Base-by-base conservation (phyloP, 1,284 basidiomycete genomes). In the Mycena sp. region DNA sequence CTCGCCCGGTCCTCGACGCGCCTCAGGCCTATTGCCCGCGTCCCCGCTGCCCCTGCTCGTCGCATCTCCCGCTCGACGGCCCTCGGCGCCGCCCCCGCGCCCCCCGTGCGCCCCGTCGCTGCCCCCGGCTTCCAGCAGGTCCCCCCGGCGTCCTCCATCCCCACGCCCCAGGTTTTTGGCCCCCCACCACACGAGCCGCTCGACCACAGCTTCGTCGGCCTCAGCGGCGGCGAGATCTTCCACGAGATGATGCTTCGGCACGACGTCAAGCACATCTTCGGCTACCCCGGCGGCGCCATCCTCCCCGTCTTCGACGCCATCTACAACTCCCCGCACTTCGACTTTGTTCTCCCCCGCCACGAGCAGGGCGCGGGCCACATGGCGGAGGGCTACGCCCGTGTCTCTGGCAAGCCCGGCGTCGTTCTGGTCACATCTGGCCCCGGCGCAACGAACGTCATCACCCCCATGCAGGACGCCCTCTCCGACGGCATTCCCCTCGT, bases 241-340 rank as follows among this genome's bases (percentile, higher is more conserved):
- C 96, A 99, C 78, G 96, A 99, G 81, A 99, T 99, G 97, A 98
- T 99, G 95, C 90, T 96, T 63, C 86, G 97, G 58, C 97, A 99
- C 78, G 88, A 87, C 62, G 96, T 99, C 73, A 98, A 97, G 79
- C 94, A 99, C 75, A 88, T 99, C 54, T 99, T 99, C 74, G 97
- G 97, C 49, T 99, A 99, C 80, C 97, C 97, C 17, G 97, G 97
- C 50, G 96, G 96, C 66, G 97, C 97, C 51, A 99, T 99, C 75
- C 89, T 99, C 19, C 98, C 97, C 70, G 97, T 99, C 41, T 99
- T 99, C 78, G 97, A 99, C 77, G 97, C 98, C 74, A 99, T 99
- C 78, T 92, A 99, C 86, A 93, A 98, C 79, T 98, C 96, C 11
- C 87, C 90, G 17, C 90, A 98, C 78, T 99, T 99, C 73, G 90